Percentiles rank a stretch among this genome's conserved stretches.
Conservation (phyloP, 2,329 filamentous ascomycete genomes). For the Parastagonospora nodorum region DNA sequence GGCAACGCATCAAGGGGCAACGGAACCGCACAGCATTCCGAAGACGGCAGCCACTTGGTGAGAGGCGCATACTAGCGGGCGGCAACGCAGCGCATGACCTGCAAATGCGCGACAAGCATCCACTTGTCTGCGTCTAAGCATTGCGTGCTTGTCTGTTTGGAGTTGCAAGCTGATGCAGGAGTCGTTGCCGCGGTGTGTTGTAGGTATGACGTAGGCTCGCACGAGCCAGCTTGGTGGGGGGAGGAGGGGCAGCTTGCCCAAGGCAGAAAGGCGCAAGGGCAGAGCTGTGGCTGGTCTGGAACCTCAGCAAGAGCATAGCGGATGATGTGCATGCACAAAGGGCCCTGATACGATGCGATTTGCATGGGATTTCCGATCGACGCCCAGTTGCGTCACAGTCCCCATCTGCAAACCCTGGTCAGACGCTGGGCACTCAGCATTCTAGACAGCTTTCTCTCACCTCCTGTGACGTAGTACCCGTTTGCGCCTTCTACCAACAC, state of each 20-base stretch:
- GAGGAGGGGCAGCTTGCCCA: background rate
- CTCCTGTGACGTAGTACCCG: slow-evolving; percentile 1
- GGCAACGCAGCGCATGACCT: slow-evolving; percentile 12
- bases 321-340: background rate
- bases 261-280: no score
- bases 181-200: background rate
- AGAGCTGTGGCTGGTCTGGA: background rate
- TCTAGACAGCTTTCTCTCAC: background rate
- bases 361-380: no score
- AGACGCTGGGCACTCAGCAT: background rate
- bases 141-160: slow-evolving; percentile 11
- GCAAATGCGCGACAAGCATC: slow-evolving; percentile 1
- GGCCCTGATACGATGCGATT: background rate
- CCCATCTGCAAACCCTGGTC: slow-evolving; percentile 4
- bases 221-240: background rate
- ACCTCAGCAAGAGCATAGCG: background rate
- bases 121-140: slow-evolving; percentile 6
- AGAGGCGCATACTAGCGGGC: slow-evolving; percentile 4
- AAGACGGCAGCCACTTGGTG: slow-evolving; percentile 3
- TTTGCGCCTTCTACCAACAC: background rate
- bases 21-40: slow-evolving; percentile 1
- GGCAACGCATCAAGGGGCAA: background rate
- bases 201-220: background rate
- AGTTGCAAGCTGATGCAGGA: background rate
- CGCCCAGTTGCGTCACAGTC: background rate